A percentile compares a stretch with the other conserved stretches of the same genome.
Evolutionary conservation across 495 filamentous ascomycete genomes (phyloP).

Genomic region (Neurospora sp.): DNA sequence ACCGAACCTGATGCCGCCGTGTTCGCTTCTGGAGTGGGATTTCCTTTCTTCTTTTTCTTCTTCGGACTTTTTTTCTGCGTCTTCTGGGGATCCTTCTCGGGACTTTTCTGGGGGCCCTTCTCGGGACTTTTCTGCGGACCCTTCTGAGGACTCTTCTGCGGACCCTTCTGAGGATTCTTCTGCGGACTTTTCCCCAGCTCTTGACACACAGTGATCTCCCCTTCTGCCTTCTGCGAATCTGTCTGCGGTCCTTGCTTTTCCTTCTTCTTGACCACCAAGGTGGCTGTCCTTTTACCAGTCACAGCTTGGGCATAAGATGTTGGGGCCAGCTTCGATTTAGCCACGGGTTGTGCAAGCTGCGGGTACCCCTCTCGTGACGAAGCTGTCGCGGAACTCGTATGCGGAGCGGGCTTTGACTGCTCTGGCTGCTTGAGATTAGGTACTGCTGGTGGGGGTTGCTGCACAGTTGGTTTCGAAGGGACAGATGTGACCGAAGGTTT

Average conservation of each 20-base stretch:
- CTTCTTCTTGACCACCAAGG: background rate
- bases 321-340: background rate
- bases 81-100: background rate
- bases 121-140: background rate
- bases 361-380: background rate
- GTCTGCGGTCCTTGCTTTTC: background rate
- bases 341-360: background rate
- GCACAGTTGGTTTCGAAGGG: background rate
- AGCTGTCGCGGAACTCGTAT: background rate
- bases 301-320: conserved; percentile 1
- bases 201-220: background rate
- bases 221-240: background rate
- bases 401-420: background rate
- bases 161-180: background rate
- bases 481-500: background rate
- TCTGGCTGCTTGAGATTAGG: background rate
- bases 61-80: background rate
- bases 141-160: background rate
- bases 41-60: background rate
- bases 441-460: background rate
- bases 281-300: background rate
- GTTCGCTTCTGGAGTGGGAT: background rate
- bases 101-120: background rate
- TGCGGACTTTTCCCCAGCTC: background rate
- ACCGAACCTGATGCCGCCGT: background rate